Percentiles rank a stretch among this genome's conserved stretches.
These are phyloP conservation scores for Phanerochaete carnosa DNA, from an alignment of 768 basidiomycete species.

Conservation along the genomic window DNA sequence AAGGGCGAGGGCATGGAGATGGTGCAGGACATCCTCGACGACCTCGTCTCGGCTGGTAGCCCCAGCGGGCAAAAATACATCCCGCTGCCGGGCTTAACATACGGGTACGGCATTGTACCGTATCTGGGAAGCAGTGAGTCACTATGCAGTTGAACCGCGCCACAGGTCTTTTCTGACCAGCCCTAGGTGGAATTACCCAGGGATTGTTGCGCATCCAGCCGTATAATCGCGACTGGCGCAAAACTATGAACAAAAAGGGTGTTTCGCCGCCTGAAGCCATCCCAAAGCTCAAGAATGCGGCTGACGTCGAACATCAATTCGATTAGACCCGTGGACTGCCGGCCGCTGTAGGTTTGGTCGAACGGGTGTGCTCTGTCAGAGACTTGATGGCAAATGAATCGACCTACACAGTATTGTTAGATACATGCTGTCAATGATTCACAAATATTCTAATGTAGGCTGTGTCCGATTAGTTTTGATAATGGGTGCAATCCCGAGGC, in stretches of 20 bases:
- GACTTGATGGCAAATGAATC: no score
- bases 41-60: slow-evolving; percentile 4
- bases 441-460: no score
- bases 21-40: slow-evolving; percentile 13
- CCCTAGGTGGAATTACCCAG: background rate
- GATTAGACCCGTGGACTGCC: no score
- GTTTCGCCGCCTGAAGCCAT: slow-evolving; percentile 6
- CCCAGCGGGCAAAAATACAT: background rate
- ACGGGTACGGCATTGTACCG: slow-evolving; percentile 10
- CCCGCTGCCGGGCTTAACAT: slow-evolving; percentile 10
- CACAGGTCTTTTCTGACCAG: background rate
- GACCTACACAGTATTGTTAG: no score
- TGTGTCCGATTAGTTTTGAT: no score
- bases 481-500: no score
- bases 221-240: slow-evolving; percentile 21
- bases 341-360: no score
- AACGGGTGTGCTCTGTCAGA: no score
- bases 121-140: slow-evolving; percentile 16
- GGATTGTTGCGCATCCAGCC: slow-evolving; percentile 1
- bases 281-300: slow-evolving; percentile 7
- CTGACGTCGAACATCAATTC: slow-evolving; percentile 18
- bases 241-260: slow-evolving; percentile 15
- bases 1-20: slow-evolving; percentile 21
- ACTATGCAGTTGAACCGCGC: background rate
- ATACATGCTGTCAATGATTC: no score